phyloP scores from a whole-genome alignment of 1,284 basidiomycete species.

The Ustilago bromivora region DNA sequence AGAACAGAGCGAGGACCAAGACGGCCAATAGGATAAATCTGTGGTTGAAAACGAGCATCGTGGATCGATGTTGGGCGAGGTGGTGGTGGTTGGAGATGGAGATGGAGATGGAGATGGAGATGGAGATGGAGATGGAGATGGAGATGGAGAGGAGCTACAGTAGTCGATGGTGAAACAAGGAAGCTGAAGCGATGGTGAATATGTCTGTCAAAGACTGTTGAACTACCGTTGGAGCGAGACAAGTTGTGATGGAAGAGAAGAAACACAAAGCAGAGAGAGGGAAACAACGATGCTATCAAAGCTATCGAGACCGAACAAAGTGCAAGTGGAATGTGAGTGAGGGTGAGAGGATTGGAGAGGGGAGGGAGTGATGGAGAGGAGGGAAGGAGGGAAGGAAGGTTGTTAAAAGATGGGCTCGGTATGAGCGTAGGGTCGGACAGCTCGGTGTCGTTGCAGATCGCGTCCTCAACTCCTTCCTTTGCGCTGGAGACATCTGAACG shows the following conservation, averaged over 20 bases:
- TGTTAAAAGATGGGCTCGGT: constrained; percentile 8
- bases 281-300: constrained; percentile 41
- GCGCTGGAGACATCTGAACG: neutral
- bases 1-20: constrained; percentile 37
- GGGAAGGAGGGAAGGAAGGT: neutral
- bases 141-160: constrained; percentile 20
- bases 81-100: neutral
- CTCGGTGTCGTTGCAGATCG: constrained; percentile 28
- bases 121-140: neutral
- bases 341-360: constrained; percentile 4
- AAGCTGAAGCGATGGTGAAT: constrained; percentile 36
- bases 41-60: constrained; percentile 45
- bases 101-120: neutral
- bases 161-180: constrained; percentile 11
- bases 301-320: constrained; percentile 24
- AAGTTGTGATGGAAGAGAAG: neutral
- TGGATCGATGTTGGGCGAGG: neutral
- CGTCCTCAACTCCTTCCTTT: neutral
- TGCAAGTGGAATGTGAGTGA: constrained; percentile 8
- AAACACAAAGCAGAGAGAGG: constrained; percentile 6
- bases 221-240: constrained; percentile 25
- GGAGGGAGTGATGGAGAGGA: constrained; percentile 7
- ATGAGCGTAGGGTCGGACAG: constrained; percentile 4
- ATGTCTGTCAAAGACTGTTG: constrained; percentile 46
- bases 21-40: constrained; percentile 42